A percentile compares a stretch with the other conserved stretches of the same genome.
Evolutionary conservation across 108 stramenopile genomes (phyloP).

Genomic region (Nannochloropsis gaditana): DNA sequence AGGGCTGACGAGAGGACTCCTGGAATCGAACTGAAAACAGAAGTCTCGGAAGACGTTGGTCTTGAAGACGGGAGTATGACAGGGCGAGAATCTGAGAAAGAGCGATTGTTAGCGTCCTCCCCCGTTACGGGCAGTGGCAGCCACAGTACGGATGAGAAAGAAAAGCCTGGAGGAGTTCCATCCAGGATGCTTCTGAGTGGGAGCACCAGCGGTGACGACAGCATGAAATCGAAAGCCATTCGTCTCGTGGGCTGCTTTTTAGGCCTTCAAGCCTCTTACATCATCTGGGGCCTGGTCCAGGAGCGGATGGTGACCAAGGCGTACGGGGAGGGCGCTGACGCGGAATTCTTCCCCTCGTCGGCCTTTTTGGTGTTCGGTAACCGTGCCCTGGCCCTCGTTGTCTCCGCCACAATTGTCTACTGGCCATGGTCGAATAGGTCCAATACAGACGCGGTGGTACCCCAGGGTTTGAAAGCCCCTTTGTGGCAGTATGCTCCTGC

Average conservation of each 20-base stretch:
- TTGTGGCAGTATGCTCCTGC: constrained; percentile 46
- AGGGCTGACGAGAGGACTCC: not conserved
- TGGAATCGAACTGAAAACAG: too few species aligned
- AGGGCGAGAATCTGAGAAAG: not conserved
- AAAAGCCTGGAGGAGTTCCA: not conserved
- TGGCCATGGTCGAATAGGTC: constrained; percentile 22
- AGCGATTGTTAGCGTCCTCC: not conserved
- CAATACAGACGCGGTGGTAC: not conserved
- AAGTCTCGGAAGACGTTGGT: too few species aligned
- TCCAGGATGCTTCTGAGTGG: not conserved
- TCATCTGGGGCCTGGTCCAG: constrained; percentile 56
- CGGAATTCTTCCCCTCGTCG: constrained; percentile 44
- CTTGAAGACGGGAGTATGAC: too few species aligned
- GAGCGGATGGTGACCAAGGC: constrained; percentile 82
- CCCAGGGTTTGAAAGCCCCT: constrained; percentile 29
- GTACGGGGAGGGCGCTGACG: constrained; percentile 57
- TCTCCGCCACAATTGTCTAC: constrained; percentile 37
- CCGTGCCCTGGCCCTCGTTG: constrained; percentile 47
- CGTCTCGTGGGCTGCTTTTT: constrained; percentile 36
- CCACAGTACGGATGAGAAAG: not conserved
- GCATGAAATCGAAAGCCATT: constrained; percentile 24
- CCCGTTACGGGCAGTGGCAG: not conserved
- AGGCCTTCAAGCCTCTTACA: constrained; percentile 53
- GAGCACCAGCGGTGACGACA: constrained; percentile 26
- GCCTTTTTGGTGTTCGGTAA: constrained; percentile 54